These are phyloP conservation scores for Geum urbanum DNA, from an alignment of 306 rosid genomes.

Conservation along the genomic window DNA sequence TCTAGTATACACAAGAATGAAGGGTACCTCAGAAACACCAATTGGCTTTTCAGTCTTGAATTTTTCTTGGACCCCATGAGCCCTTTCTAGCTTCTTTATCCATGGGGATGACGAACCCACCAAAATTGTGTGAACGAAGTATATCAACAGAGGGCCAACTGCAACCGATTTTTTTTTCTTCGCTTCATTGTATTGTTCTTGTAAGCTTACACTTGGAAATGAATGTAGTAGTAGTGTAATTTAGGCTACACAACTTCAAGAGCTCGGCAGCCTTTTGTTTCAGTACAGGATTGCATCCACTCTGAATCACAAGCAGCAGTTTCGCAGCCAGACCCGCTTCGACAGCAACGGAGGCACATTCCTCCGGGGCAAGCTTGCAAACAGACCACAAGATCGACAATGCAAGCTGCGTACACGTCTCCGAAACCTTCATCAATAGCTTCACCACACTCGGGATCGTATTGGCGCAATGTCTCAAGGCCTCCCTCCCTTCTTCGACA, in stretches of 20 bases:
- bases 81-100: slow-evolving; percentile 19
- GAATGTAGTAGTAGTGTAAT: slow-evolving; percentile 59
- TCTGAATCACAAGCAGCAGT: slow-evolving; percentile 74
- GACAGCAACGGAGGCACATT: slow-evolving; percentile 60
- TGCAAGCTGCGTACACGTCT: slow-evolving; percentile 61
- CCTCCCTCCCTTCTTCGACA: slow-evolving; percentile 55
- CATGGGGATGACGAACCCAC: background rate
- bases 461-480: slow-evolving; percentile 63
- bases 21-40: slow-evolving; percentile 30
- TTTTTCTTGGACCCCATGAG: slow-evolving; percentile 12
- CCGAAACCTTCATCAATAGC: slow-evolving; percentile 73
- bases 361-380: slow-evolving; percentile 66
- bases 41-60: slow-evolving; percentile 4
- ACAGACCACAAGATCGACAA: slow-evolving; percentile 70
- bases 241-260: slow-evolving; percentile 65
- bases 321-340: slow-evolving; percentile 81
- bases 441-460: slow-evolving; percentile 56
- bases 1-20: slow-evolving; percentile 25
- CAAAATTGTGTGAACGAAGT: slow-evolving; percentile 10
- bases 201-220: slow-evolving; percentile 84
- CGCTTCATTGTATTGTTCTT: slow-evolving; percentile 60
- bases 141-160: slow-evolving; percentile 30
- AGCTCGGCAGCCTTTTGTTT: slow-evolving; percentile 72
- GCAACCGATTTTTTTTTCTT: background rate
- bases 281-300: slow-evolving; percentile 65